Evolutionary conservation across 306 rosid species (phyloP).

Genomic region (Quercus glauca): DNA sequence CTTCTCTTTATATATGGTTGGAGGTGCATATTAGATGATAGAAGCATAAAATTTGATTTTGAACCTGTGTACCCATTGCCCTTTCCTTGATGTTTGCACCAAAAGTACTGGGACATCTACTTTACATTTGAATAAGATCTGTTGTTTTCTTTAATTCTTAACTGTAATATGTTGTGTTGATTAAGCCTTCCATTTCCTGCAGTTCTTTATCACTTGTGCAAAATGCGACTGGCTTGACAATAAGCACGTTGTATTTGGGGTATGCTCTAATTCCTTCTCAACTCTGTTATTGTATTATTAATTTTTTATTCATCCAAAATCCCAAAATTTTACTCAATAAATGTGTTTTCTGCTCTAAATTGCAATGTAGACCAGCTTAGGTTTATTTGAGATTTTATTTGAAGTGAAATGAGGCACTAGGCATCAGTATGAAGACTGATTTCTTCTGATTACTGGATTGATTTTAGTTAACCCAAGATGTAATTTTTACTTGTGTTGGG

Average conservation of each 20-base stretch:
- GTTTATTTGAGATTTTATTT: neutral
- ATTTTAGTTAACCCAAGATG: neutral
- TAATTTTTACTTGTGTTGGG: neutral
- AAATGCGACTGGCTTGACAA: constrained; percentile 99
- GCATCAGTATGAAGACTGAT: neutral
- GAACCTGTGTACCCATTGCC: neutral
- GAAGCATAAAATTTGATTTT: neutral
- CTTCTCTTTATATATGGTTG: neutral
- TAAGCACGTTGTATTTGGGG: constrained; percentile 99
- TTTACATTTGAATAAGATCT: neutral
- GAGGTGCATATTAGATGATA: neutral
- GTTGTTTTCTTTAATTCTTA: neutral
- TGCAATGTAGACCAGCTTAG: neutral
- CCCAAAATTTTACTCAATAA: neutral
- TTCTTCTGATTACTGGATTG: neutral
- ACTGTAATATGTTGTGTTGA: constrained; percentile 17
- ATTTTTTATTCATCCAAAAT: neutral
- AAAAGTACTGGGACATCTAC: neutral
- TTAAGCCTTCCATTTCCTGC: constrained; percentile 28
- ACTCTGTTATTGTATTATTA: neutral
- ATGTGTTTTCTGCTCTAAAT: neutral
- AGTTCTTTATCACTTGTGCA: constrained; percentile 93
- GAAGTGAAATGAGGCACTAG: neutral
- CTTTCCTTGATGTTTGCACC: neutral
- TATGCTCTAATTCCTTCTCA: constrained; percentile 36